These are phyloP conservation scores for Beauveria brongniartii DNA, from an alignment of 2,329 filamentous ascomycete genomes.

Conservation along the genomic window DNA sequence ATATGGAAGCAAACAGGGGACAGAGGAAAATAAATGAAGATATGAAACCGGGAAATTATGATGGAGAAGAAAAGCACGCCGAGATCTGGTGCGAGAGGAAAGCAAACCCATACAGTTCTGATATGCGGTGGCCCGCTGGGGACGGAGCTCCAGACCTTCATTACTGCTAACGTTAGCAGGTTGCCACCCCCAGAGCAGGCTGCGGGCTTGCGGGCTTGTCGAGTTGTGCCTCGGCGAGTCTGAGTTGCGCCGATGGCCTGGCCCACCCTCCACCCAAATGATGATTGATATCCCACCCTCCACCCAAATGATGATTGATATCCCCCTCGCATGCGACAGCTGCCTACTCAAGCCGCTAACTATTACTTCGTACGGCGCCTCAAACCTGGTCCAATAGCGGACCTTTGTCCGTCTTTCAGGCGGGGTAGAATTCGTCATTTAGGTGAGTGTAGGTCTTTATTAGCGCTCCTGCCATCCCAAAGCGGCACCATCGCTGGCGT, in stretches of 20 bases:
- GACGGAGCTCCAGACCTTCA: not conserved
- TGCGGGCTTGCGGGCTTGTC: not conserved
- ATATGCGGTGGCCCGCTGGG: not conserved
- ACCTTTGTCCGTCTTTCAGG: no score
- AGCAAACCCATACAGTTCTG: not conserved
- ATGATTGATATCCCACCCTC: not conserved
- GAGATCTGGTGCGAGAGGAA: not conserved
- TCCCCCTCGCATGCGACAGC: not conserved
- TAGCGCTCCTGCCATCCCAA: no score
- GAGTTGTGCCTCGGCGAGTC: conserved; percentile 9
- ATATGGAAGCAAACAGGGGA: not conserved
- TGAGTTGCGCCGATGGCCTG: not conserved
- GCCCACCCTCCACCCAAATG: not conserved
- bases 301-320: not conserved
- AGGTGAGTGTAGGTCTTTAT: no score
- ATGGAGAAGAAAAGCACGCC: not conserved
- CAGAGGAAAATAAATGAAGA: not conserved
- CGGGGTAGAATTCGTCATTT: no score
- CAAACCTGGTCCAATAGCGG: no score
- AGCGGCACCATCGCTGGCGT: no score
- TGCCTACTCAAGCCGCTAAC: not conserved
- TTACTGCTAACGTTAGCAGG: not conserved
- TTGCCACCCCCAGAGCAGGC: conserved; percentile 2
- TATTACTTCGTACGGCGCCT: no score
- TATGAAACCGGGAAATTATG: not conserved